Conservation (phyloP, 305 asterid species). For the Coffea humblotiana region DNA sequence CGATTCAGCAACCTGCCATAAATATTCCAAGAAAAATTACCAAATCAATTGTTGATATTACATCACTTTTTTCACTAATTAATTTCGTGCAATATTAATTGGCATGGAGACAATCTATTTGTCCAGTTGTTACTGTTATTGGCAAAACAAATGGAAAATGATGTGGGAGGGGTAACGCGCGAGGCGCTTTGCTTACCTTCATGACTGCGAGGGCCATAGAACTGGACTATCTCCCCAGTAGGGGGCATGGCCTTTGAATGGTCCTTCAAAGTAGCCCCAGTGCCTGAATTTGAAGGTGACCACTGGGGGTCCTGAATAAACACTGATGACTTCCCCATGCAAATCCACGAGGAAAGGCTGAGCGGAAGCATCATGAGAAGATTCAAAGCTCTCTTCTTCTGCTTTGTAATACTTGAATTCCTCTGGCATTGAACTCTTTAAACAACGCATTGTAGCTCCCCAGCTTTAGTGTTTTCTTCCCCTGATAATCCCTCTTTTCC, state of each 20-base stretch:
- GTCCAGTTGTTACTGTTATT: background rate
- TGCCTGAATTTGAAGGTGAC: slow-evolving; percentile 77
- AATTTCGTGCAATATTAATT: too few species aligned
- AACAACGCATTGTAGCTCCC: slow-evolving; percentile 76
- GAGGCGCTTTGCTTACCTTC: slow-evolving; percentile 39
- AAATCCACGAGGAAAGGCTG: slow-evolving; percentile 80
- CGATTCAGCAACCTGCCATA: slow-evolving; percentile 62
- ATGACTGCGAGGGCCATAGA: slow-evolving; percentile 60
- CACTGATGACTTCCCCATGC: slow-evolving; percentile 83
- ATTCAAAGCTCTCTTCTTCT: slow-evolving; percentile 75
- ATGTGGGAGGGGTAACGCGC: too few species aligned
- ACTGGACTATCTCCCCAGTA: slow-evolving; percentile 65
- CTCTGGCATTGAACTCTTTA: slow-evolving; percentile 76
- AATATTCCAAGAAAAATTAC: too few species aligned
- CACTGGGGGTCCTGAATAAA: slow-evolving; percentile 71
- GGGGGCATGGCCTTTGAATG: slow-evolving; percentile 69
- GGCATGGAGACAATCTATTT: too few species aligned
- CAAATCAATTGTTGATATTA: too few species aligned
- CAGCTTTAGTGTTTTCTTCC: slow-evolving; percentile 56
- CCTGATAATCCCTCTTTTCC: slow-evolving; percentile 69
- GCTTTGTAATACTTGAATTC: slow-evolving; percentile 69
- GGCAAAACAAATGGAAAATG: background rate
- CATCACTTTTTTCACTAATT: too few species aligned
- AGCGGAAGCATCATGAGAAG: slow-evolving; percentile 67
- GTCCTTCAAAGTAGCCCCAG: slow-evolving; percentile 91